These are phyloP conservation scores for Tolypocladium paradoxum DNA, from an alignment of 2,329 filamentous ascomycete genomes.

Conservation along the genomic window DNA sequence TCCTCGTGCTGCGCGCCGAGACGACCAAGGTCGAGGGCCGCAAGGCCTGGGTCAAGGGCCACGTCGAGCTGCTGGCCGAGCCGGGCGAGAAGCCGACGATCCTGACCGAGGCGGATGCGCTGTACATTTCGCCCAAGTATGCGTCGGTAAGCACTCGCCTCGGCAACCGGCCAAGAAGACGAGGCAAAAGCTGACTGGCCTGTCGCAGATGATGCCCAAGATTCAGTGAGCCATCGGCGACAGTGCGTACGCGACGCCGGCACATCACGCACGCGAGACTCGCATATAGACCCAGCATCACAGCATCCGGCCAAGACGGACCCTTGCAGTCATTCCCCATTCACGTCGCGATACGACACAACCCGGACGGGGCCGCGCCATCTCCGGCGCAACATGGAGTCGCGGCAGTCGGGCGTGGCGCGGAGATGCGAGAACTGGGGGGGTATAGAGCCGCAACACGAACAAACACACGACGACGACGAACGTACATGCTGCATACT, in stretches of 20 bases:
- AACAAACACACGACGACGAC: not conserved
- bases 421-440: not conserved
- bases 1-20: slow-evolving; percentile 66
- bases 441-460: not conserved
- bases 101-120: slow-evolving; percentile 69
- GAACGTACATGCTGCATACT: not conserved
- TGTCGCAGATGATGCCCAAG: slow-evolving; percentile 9
- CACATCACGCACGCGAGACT: not conserved
- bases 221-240: slow-evolving; percentile 1
- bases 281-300: not conserved
- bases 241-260: not conserved
- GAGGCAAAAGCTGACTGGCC: not conserved
- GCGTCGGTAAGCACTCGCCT: slow-evolving; percentile 48
- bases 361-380: not conserved
- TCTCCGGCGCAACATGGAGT: too few relatives aligned
- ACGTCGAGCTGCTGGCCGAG: slow-evolving; percentile 66
- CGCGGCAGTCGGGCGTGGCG: not conserved
- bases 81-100: slow-evolving; percentile 51
- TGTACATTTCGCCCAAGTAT: slow-evolving; percentile 83
- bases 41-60: slow-evolving; percentile 88
- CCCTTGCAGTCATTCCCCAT: not conserved
- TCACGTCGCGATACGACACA: not conserved
- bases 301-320: not conserved
- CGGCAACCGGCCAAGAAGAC: too few relatives aligned
- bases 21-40: slow-evolving; percentile 82